phyloP scores from a whole-genome alignment of 495 filamentous ascomycete species.

The Opeltia flavorubescens region DNA sequence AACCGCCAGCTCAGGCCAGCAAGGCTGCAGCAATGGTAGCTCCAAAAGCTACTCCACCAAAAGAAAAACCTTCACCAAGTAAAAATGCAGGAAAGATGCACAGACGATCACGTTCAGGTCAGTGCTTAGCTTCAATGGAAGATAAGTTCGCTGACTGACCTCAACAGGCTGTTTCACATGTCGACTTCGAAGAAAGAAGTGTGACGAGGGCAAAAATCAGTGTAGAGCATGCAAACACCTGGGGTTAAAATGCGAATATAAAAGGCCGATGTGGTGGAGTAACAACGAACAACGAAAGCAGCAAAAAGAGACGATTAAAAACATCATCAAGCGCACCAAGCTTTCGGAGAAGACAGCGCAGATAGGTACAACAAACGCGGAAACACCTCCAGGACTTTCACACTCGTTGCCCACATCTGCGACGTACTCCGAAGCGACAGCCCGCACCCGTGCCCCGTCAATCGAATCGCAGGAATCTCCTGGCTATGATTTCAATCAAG shows the following conservation, averaged over 20 bases:
- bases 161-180: constrained; percentile 94
- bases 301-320: constrained; percentile 92
- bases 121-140: constrained; percentile 21
- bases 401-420: constrained; percentile 72
- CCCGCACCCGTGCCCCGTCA: constrained; percentile 56
- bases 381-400: constrained; percentile 64
- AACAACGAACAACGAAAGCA: constrained; percentile 69
- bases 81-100: constrained; percentile 66
- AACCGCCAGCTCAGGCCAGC: constrained; percentile 15
- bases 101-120: constrained; percentile 85
- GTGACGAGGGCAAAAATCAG: constrained; percentile 76
- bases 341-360: constrained; percentile 60
- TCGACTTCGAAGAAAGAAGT: constrained; percentile 91
- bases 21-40: constrained; percentile 26
- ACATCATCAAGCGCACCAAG: constrained; percentile 94
- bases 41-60: constrained; percentile 29
- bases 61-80: constrained; percentile 15
- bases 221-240: constrained; percentile 87
- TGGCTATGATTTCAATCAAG: constrained; percentile 62
- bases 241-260: constrained; percentile 81
- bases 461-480: constrained; percentile 63
- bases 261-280: constrained; percentile 93
- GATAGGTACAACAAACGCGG: constrained; percentile 22
- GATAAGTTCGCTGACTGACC: background rate
- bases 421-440: constrained; percentile 58